Percentiles rank a stretch among this genome's conserved stretches.
Conservation (phyloP, 805 yeast species). For the Spencermartinsiella europaea region DNA sequence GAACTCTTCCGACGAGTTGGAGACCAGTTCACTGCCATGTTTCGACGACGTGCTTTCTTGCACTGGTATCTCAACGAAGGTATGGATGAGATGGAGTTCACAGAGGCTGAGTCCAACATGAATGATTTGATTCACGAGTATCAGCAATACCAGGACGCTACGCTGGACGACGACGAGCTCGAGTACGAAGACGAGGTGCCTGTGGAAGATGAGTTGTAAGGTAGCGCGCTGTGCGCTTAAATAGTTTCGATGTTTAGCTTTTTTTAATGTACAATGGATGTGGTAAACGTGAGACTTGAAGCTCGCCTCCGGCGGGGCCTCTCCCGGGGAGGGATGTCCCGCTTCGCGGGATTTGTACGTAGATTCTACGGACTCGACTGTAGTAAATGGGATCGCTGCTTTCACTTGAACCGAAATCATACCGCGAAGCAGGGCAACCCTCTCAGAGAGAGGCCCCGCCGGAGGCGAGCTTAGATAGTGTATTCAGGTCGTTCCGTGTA, state of each 20-base stretch:
- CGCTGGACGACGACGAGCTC: slow-evolving; percentile 62
- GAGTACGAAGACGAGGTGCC: slow-evolving; percentile 43
- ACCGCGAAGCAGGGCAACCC: no score
- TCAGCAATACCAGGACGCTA: slow-evolving; percentile 87
- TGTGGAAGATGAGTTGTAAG: slow-evolving; percentile 7
- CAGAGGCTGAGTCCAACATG: slow-evolving; percentile 91
- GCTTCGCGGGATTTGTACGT: no score
- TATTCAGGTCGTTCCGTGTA: no score
- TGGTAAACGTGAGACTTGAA: slow-evolving; percentile 18
- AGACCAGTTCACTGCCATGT: slow-evolving; percentile 87
- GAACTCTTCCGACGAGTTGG: slow-evolving; percentile 87
- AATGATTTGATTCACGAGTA: slow-evolving; percentile 83
- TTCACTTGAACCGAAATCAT: no score
- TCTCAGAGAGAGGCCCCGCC: no score
- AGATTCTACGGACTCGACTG: no score
- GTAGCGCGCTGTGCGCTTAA: not conserved
- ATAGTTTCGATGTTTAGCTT: not conserved
- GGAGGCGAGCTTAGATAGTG: no score
- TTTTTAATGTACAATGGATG: not conserved
- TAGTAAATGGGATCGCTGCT: no score
- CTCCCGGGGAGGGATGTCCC: no score
- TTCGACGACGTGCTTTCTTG: slow-evolving; percentile 88
- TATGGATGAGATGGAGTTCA: slow-evolving; percentile 92
- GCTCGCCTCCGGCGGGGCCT: no score
- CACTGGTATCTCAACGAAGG: slow-evolving; percentile 96